Percentiles rank a stretch among this genome's conserved stretches.
These are phyloP conservation scores for Mucuna pruriens DNA, from an alignment of 306 rosid genomes.

Conservation along the genomic window DNA sequence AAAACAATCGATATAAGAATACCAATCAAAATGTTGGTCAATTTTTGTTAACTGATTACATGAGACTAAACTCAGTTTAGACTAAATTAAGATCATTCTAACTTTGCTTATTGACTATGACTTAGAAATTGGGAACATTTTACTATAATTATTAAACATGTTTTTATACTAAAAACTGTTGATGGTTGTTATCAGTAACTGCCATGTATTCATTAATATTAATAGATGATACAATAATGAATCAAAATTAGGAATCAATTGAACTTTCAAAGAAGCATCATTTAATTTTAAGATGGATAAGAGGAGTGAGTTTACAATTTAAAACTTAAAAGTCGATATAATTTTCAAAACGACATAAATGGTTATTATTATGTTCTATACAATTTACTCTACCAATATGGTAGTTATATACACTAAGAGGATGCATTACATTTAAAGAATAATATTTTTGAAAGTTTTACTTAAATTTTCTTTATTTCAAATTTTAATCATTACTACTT, in stretches of 20 bases:
- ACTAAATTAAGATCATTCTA: background rate
- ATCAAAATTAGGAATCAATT: background rate
- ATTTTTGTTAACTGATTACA: conserved; percentile 15
- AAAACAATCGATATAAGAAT: background rate
- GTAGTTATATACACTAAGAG: too few species aligned
- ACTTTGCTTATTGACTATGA: background rate
- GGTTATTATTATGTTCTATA: too few species aligned
- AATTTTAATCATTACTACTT: too few species aligned
- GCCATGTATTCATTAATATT: too few species aligned
- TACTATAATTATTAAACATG: background rate
- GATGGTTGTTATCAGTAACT: background rate
- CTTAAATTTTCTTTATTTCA: too few species aligned
- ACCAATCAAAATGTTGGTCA: background rate
- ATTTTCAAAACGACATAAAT: too few species aligned
- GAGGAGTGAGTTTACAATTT: too few species aligned
- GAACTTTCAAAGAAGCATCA: background rate
- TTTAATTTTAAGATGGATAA: too few species aligned
- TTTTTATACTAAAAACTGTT: background rate
- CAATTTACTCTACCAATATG: too few species aligned
- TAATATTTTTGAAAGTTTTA: too few species aligned
- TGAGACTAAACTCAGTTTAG: background rate
- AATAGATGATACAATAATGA: background rate
- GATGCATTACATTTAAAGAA: too few species aligned
- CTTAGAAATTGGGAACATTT: background rate
- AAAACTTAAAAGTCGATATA: too few species aligned